Conservation (phyloP, 306 rosid genomes). For the Corylus americana region DNA sequence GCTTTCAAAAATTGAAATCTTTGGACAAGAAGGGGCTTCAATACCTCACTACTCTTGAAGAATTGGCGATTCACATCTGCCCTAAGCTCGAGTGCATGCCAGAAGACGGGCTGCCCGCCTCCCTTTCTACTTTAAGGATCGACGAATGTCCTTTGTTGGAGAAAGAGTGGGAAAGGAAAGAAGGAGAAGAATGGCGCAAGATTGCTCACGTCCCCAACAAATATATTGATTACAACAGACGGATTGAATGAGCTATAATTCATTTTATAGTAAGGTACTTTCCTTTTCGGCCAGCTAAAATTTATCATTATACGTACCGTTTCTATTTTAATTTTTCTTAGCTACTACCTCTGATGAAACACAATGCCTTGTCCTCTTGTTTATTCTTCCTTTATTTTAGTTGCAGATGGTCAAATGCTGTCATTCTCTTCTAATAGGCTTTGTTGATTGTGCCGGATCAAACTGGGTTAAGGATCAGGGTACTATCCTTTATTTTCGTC, state of each 20-base stretch:
- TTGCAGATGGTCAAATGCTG: too few species aligned
- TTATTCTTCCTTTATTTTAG: too few species aligned
- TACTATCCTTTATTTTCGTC: too few species aligned
- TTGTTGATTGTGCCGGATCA: too few species aligned
- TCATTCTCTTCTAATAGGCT: too few species aligned
- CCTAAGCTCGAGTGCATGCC: constrained; percentile 24
- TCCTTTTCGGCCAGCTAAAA: not conserved
- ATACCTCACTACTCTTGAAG: constrained; percentile 3
- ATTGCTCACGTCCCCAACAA: constrained; percentile 18
- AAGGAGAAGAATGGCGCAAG: constrained; percentile 37
- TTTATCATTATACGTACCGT: not conserved
- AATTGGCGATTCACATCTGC: fast-evolving
- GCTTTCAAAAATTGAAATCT: constrained; percentile 6
- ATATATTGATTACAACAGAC: not conserved
- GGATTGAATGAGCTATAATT: too few species aligned
- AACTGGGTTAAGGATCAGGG: too few species aligned
- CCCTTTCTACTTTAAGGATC: not conserved
- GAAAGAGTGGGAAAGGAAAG: not conserved
- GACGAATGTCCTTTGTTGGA: not conserved
- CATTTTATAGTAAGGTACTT: not conserved
- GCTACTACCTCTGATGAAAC: not conserved
- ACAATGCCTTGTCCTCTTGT: too few species aligned
- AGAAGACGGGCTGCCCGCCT: constrained; percentile 27
- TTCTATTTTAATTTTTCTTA: too few species aligned
- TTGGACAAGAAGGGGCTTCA: constrained; percentile 20